Percentiles rank a stretch among this genome's conserved stretches.
Conservation (phyloP, 1,139 yeast species). For the Meyerozyma guilliermondii region DNA sequence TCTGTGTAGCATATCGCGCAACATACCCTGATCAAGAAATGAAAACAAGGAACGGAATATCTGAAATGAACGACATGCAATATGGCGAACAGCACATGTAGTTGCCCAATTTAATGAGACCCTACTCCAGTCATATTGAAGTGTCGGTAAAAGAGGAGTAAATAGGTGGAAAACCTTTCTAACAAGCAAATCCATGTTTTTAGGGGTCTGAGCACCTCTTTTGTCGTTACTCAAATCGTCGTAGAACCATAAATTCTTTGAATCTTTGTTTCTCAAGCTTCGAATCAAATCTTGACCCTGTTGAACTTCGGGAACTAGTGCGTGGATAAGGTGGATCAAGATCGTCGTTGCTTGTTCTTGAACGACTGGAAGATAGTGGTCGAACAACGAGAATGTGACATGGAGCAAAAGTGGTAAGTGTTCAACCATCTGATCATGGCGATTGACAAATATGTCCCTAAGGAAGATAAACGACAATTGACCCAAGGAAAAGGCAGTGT, state of each 20-base stretch:
- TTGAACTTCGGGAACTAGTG: conserved; percentile 52
- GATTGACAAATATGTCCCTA: conserved; percentile 69
- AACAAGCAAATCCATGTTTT: conserved; percentile 76
- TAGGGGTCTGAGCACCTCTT: conserved; percentile 82
- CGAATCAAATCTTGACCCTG: conserved; percentile 50
- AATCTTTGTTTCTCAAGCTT: conserved; percentile 45
- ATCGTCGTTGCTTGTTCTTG: conserved; percentile 81
- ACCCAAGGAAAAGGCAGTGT: conserved; percentile 78
- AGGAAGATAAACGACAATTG: conserved; percentile 81
- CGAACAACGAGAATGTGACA: conserved; percentile 71
- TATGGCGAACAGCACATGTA: conserved; percentile 93
- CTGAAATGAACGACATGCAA: conserved; percentile 95
- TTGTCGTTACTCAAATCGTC: conserved; percentile 78
- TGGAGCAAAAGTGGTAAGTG: conserved; percentile 80
- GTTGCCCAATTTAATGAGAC: conserved; percentile 93
- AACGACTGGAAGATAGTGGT: conserved; percentile 79
- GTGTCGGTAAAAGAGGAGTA: conserved; percentile 36
- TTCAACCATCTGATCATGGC: conserved; percentile 49
- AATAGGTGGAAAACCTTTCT: conserved; percentile 61
- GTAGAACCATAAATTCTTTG: conserved; percentile 65
- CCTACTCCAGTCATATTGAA: conserved; percentile 81
- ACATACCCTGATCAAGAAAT: conserved; percentile 79
- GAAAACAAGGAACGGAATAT: conserved; percentile 77
- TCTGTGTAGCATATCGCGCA: conserved; percentile 90
- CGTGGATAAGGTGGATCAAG: conserved; percentile 67